Conservation (phyloP, 2,329 filamentous ascomycete species). For the Aureobasidium namibiae region DNA sequence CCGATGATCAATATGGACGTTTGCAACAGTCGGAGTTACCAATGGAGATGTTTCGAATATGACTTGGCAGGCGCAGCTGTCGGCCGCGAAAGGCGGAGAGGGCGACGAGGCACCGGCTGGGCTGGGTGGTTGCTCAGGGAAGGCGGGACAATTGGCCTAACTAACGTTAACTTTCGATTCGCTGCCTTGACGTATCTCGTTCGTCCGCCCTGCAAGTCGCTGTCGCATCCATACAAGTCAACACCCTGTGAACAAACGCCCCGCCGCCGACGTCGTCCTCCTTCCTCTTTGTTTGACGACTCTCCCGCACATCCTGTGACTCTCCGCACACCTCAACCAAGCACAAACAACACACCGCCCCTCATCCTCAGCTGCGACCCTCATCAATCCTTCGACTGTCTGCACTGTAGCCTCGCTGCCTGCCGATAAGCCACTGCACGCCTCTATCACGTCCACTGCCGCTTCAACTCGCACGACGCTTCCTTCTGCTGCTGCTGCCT, state of each 20-base stretch:
- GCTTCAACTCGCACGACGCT: too few relatives aligned
- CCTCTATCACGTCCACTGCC: too few relatives aligned
- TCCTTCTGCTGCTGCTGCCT: too few relatives aligned
- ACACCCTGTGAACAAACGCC: not conserved
- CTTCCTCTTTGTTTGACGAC: not conserved
- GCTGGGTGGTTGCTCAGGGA: not conserved
- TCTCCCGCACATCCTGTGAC: not conserved
- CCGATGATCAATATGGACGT: not conserved
- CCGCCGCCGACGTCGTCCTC: slow-evolving; percentile 5
- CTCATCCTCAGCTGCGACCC: not conserved
- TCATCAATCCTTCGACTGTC: not conserved
- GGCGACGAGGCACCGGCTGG: too few relatives aligned
- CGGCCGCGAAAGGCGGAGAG: too few relatives aligned
- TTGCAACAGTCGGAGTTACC: not conserved
- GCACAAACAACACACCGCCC: not conserved
- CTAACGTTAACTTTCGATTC: not conserved
- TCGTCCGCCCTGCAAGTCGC: not conserved
- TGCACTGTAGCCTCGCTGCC: slow-evolving; percentile 2
- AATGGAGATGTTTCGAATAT: not conserved
- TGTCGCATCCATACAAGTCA: too few relatives aligned
- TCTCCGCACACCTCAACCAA: not conserved
- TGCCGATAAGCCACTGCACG: not conserved
- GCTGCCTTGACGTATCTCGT: slow-evolving; percentile 1
- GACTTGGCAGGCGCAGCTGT: slow-evolving; percentile 4
- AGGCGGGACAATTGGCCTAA: not conserved